These are phyloP conservation scores for Polymyxa betae DNA, from an alignment of 208 protist genomes.

Conservation along the genomic window DNA sequence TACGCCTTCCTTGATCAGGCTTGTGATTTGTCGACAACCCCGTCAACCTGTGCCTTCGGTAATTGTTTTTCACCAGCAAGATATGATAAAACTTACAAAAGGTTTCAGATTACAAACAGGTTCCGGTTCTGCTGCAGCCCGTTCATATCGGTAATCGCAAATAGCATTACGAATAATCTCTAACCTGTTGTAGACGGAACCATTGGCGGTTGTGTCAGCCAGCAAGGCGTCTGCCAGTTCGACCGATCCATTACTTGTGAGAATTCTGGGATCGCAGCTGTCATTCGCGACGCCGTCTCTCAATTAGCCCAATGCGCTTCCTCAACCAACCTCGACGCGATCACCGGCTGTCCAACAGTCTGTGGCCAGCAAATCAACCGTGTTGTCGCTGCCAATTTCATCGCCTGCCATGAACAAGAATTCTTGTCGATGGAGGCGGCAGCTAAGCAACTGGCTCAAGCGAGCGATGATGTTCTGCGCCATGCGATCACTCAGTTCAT, in stretches of 20 bases:
- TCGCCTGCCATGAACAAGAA: neutral
- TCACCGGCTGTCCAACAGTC: neutral
- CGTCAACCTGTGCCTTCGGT: neutral
- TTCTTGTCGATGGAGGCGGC: neutral
- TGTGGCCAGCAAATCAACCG: neutral
- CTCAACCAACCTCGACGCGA: neutral
- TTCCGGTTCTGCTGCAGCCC: neutral
- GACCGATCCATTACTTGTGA: neutral
- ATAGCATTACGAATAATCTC: neutral
- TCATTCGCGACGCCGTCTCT: neutral
- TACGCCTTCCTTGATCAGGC: neutral
- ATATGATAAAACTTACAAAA: neutral
- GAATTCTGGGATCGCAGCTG: neutral
- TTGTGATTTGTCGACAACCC: neutral
- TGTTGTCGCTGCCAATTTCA: neutral
- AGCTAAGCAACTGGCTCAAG: neutral
- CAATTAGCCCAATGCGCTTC: neutral
- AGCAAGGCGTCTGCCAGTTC: neutral
- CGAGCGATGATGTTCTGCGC: neutral
- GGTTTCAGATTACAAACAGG: neutral
- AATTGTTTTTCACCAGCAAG: neutral
- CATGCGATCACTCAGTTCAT: neutral
- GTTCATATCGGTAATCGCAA: neutral
- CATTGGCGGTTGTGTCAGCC: neutral
- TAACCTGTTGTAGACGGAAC: neutral